These are phyloP conservation scores for Pythium periplocum DNA, from an alignment of 352 stramenopile species.

Conservation along the genomic window DNA sequence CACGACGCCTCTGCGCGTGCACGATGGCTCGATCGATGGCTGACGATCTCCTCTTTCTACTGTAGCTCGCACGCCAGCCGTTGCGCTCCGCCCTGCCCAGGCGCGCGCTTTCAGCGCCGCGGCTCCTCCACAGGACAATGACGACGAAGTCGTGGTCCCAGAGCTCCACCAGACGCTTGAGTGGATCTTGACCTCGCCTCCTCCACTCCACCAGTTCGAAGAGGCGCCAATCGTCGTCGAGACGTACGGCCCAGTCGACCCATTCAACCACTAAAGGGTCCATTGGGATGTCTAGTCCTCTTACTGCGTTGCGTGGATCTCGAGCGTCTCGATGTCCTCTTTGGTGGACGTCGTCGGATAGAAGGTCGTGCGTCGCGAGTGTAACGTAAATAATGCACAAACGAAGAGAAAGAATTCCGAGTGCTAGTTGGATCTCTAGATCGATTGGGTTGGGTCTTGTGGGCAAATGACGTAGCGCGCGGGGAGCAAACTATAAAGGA, in stretches of 20 bases:
- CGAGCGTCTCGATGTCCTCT: too few species aligned
- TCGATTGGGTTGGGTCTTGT: too few species aligned
- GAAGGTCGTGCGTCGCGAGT: too few species aligned
- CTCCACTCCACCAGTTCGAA: slow-evolving; percentile 87
- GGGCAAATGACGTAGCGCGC: too few species aligned
- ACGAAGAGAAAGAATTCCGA: too few species aligned
- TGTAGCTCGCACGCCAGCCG: slow-evolving; percentile 45
- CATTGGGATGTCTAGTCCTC: too few species aligned
- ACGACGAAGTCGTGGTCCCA: slow-evolving; percentile 78
- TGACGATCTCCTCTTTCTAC: background rate
- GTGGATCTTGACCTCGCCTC: slow-evolving; percentile 78
- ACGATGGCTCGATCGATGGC: background rate
- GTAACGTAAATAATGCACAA: too few species aligned
- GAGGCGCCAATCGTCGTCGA: slow-evolving; percentile 86
- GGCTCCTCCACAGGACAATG: slow-evolving; percentile 37
- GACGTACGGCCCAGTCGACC: slow-evolving; percentile 82
- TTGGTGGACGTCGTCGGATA: too few species aligned
- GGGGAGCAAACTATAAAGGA: too few species aligned
- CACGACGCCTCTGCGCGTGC: slow-evolving; percentile 1
- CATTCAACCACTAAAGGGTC: slow-evolving; percentile 59
- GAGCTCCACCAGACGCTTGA: slow-evolving; percentile 81
- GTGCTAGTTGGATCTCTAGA: too few species aligned
- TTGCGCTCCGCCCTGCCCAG: slow-evolving; percentile 37
- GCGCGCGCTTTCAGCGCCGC: slow-evolving; percentile 53
- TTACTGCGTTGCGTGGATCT: too few species aligned